Percentiles rank a stretch among this genome's conserved stretches.
These are phyloP conservation scores for Setaria italica DNA, from an alignment of 202 grass and related monocot species.

Conservation along the genomic window DNA sequence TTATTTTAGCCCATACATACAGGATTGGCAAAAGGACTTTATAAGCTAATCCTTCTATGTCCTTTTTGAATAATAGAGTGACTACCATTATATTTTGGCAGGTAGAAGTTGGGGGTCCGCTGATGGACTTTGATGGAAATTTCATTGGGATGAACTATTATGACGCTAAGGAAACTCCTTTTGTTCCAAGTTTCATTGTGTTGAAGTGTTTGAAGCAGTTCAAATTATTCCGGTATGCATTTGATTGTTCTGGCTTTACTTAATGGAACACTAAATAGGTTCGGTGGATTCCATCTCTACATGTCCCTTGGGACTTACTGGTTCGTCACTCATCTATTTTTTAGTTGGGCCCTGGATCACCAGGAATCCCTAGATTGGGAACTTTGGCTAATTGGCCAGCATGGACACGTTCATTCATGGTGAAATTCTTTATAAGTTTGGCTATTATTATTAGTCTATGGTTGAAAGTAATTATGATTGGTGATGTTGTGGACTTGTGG, in stretches of 20 bases:
- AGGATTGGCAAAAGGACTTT: neutral
- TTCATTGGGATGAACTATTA: conserved; percentile 41
- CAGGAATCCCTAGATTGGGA: neutral
- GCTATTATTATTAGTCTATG: neutral
- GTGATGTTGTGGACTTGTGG: neutral
- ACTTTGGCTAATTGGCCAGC: neutral
- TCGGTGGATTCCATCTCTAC: neutral
- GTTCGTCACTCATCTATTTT: neutral
- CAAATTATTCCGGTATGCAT: conserved; percentile 1
- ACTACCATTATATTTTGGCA: neutral
- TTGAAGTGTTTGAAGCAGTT: conserved; percentile 39
- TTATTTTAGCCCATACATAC: neutral
- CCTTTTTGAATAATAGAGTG: neutral
- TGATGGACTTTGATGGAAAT: conserved; percentile 42
- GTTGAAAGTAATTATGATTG: neutral
- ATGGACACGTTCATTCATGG: neutral
- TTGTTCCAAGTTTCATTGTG: conserved; percentile 34
- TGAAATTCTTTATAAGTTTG: neutral
- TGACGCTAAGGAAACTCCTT: conserved; percentile 36
- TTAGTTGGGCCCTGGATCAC: neutral
- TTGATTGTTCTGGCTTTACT: neutral
- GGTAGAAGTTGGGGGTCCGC: conserved; percentile 37
- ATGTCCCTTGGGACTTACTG: neutral
- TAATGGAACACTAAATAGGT: neutral
- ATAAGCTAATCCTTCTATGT: neutral